Evolutionary conservation across 225 moss, liverwort and hornwort species (phyloP).

Genomic region (Lunularia cruciata): DNA sequence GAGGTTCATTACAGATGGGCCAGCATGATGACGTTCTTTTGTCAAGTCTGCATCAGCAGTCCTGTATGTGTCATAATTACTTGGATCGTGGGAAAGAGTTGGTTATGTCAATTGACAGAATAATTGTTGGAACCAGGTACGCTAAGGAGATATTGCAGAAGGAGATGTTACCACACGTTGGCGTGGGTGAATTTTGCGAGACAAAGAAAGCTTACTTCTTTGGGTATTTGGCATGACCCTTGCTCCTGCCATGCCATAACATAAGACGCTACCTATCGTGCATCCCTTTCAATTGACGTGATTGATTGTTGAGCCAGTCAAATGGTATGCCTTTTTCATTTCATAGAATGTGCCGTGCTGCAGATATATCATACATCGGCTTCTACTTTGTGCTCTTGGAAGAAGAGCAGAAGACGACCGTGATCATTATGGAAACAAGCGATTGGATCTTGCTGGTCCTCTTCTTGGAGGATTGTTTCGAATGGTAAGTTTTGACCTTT

Average conservation of each 20-base stretch:
- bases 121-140: constrained; percentile 39
- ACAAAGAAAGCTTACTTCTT: constrained; percentile 99
- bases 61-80: too few relatives aligned
- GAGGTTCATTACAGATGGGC: too few relatives aligned
- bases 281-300: too few relatives aligned
- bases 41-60: too few relatives aligned
- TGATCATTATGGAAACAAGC: constrained; percentile 98
- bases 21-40: too few relatives aligned
- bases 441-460: constrained; percentile 96
- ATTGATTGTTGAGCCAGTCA: too few relatives aligned
- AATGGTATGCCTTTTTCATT: too few relatives aligned
- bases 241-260: too few relatives aligned
- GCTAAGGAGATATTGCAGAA: constrained; percentile 98
- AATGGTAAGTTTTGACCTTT: constrained; percentile 43
- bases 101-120: too few relatives aligned
- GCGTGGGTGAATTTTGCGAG: constrained; percentile 96
- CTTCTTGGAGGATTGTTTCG: constrained; percentile 98
- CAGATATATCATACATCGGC: constrained; percentile 87
- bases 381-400: constrained; percentile 82
- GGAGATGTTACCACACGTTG: constrained; percentile 99
- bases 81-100: too few relatives aligned
- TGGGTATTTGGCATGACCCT: too few relatives aligned
- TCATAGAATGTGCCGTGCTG: not conserved
- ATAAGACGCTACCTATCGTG: too few relatives aligned
- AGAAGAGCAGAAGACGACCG: constrained; percentile 97